phyloP scores from a whole-genome alignment of 2,329 filamentous ascomycete genomes.

The Elsinoe necatrix region DNA sequence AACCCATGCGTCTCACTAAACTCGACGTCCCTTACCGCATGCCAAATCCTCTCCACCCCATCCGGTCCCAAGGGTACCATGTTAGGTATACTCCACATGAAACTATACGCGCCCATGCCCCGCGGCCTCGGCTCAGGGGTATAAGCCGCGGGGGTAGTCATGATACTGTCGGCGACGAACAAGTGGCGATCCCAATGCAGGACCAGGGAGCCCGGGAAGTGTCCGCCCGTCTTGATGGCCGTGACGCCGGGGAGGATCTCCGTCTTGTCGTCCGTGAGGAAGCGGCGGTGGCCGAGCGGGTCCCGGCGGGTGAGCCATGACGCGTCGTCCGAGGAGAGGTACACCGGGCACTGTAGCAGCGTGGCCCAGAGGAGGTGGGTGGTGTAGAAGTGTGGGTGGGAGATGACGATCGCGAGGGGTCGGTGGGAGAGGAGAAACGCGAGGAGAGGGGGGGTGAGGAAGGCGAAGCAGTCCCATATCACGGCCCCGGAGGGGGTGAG shows the following conservation, averaged over 20 bases:
- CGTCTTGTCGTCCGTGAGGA: constrained; percentile 33
- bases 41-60: constrained; percentile 62
- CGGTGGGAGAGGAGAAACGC: constrained; percentile 51
- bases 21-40: constrained; percentile 50
- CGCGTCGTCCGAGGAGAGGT: constrained; percentile 56
- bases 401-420: constrained; percentile 56
- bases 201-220: constrained; percentile 69
- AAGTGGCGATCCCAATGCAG: constrained; percentile 53
- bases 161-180: constrained; percentile 69
- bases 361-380: constrained; percentile 66
- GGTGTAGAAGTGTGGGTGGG: constrained; percentile 73
- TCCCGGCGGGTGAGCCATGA: constrained; percentile 52
- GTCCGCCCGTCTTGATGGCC: constrained; percentile 64
- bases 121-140: constrained; percentile 32
- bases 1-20: constrained; percentile 61
- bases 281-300: constrained; percentile 33
- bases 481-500: constrained; percentile 59
- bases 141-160: constrained; percentile 52
- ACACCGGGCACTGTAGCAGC: constrained; percentile 62
- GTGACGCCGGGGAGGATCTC: constrained; percentile 44
- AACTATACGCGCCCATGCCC: constrained; percentile 50
- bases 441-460: constrained; percentile 58
- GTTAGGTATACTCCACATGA: constrained; percentile 72
- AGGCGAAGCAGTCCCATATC: constrained; percentile 70
- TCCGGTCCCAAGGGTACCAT: constrained; percentile 60